phyloP scores from a whole-genome alignment of 2,329 filamentous ascomycete genomes.

The Hawksworthiomyces lignivorus region DNA sequence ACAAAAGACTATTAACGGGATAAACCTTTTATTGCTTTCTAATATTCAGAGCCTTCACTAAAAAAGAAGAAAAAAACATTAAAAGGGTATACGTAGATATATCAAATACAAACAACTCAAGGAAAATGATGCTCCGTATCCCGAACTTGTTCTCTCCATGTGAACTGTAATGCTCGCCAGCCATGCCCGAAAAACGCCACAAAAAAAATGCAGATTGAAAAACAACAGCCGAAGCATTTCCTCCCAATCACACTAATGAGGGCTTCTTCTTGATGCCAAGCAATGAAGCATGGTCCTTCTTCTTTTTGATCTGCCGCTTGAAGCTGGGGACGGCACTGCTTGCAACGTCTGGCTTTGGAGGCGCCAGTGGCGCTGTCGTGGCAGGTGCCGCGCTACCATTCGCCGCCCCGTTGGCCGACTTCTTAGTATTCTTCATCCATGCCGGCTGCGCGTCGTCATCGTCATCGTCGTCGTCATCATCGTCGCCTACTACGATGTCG shows the following conservation, averaged over 20 bases:
- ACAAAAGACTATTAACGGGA: too few species aligned
- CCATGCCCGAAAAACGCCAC: neutral
- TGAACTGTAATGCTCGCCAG: too few species aligned
- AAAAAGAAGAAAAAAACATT: too few species aligned
- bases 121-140: too few species aligned
- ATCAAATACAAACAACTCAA: too few species aligned
- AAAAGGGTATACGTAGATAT: too few species aligned
- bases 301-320: conserved; percentile 72
- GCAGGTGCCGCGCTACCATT: conserved; percentile 23
- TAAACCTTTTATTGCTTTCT: too few species aligned
- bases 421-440: conserved; percentile 8
- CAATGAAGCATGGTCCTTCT: conserved; percentile 68
- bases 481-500: conserved; percentile 36
- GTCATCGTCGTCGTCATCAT: neutral
- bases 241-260: conserved; percentile 38
- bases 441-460: neutral
- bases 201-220: too few species aligned
- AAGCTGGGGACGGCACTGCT: conserved; percentile 54
- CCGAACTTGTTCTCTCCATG: too few species aligned
- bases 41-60: too few species aligned
- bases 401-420: conserved; percentile 18
- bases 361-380: conserved; percentile 24
- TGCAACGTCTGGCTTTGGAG: conserved; percentile 21
- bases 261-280: conserved; percentile 85
- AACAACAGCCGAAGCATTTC: too few species aligned